A percentile compares a stretch with the other conserved stretches of the same genome.
Evolutionary conservation across 176 grass and related monocot species (phyloP).

Genomic region (Zea luxurians): DNA sequence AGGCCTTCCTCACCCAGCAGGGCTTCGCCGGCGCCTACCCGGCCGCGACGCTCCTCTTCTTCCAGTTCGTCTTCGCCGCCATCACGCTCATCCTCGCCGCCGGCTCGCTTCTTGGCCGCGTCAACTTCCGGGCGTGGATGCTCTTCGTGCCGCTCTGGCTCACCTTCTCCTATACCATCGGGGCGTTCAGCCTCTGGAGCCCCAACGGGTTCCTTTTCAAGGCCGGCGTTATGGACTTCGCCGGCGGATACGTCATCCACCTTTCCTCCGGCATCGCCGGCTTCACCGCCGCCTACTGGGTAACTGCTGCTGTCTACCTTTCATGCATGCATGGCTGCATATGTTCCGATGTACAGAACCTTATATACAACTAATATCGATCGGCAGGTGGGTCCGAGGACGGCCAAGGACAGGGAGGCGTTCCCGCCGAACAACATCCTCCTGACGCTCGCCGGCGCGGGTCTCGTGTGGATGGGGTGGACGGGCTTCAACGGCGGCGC

Average conservation of each 20-base stretch:
- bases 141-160: slow-evolving; percentile 82
- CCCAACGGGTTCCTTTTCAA: slow-evolving; percentile 78
- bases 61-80: slow-evolving; percentile 84
- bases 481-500: slow-evolving; percentile 85
- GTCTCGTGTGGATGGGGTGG: slow-evolving; percentile 84
- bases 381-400: slow-evolving; percentile 54
- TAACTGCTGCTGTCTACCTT: background rate
- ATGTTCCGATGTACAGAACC: background rate
- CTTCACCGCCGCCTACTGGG: slow-evolving; percentile 73
- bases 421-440: slow-evolving; percentile 85
- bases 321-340: background rate
- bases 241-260: slow-evolving; percentile 76
- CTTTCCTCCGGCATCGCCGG: slow-evolving; percentile 74
- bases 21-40: slow-evolving; percentile 76
- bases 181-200: slow-evolving; percentile 88
- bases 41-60: slow-evolving; percentile 69
- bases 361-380: background rate
- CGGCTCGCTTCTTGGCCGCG: slow-evolving; percentile 69
- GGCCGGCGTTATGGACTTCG: slow-evolving; percentile 79
- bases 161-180: slow-evolving; percentile 77
- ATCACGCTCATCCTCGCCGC: slow-evolving; percentile 81
- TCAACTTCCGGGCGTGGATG: slow-evolving; percentile 80
- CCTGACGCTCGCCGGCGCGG: slow-evolving; percentile 63
- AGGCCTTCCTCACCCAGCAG: slow-evolving; percentile 48
- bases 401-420: slow-evolving; percentile 67